Conservation (phyloP, 768 basidiomycete species). For the Sistotremastrum suecicum region DNA sequence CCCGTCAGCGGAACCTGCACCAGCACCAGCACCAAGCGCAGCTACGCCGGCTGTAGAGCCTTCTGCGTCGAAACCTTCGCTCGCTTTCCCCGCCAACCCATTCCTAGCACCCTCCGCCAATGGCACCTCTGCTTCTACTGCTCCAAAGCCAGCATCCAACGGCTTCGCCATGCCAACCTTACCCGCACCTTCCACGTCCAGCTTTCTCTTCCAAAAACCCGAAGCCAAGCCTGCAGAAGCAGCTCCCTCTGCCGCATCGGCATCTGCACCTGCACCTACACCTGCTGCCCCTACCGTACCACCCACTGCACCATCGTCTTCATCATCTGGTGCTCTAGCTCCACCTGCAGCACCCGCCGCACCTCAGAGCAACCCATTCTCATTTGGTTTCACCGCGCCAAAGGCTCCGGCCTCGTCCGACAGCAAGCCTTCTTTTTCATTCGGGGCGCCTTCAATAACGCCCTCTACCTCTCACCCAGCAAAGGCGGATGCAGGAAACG, state of each 20-base stretch:
- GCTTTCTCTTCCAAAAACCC: too few relatives aligned
- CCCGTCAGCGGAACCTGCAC: neutral
- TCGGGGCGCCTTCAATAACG: neutral
- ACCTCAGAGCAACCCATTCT: constrained; percentile 7
- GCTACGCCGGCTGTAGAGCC: neutral
- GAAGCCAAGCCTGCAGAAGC: neutral
- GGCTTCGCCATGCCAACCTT: constrained; percentile 8
- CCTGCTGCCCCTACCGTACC: constrained; percentile 12
- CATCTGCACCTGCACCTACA: constrained; percentile 2
- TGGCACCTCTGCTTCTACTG: constrained; percentile 1
- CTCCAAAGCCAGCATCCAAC: constrained; percentile 9
- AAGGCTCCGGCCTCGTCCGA: constrained; percentile 1
- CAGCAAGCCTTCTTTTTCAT: constrained; percentile 8
- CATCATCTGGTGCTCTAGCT: constrained; percentile 3
- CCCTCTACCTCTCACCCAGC: constrained; percentile 1
- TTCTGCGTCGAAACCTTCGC: constrained; percentile 7
- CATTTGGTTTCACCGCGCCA: constrained; percentile 4
- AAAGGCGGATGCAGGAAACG: too few relatives aligned
- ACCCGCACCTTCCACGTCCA: too few relatives aligned
- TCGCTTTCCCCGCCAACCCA: constrained; percentile 1
- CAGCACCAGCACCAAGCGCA: neutral
- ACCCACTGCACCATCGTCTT: constrained; percentile 3
- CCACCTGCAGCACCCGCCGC: constrained; percentile 4
- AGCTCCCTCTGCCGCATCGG: constrained; percentile 4
- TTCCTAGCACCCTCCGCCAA: neutral